A percentile compares a stretch with the other conserved stretches of the same genome.
Conservation (phyloP, 1,284 basidiomycete genomes). For the Trametes hirsuta region DNA sequence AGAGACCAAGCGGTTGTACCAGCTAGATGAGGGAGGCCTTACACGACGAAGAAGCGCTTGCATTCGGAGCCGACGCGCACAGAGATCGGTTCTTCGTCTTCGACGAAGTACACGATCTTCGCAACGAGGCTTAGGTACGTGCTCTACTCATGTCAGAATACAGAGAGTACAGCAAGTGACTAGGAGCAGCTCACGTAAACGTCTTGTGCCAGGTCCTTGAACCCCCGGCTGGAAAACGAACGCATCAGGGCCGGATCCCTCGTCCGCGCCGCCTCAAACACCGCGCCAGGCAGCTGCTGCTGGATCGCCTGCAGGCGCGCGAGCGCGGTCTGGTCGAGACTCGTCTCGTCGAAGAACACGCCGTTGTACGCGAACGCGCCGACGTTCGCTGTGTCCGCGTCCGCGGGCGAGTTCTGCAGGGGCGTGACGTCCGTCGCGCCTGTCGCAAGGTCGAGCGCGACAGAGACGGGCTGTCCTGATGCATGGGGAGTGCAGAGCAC, state of each 20-base stretch:
- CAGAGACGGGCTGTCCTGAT: constrained; percentile 42
- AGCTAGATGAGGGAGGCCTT: constrained; percentile 11
- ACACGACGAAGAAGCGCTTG: constrained; percentile 52
- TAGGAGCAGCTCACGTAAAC: constrained; percentile 48
- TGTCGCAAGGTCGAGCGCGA: constrained; percentile 28
- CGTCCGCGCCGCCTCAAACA: constrained; percentile 48
- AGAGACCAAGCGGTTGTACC: not conserved
- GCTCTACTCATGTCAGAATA: constrained; percentile 32
- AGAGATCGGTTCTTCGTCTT: constrained; percentile 36
- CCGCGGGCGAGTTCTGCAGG: constrained; percentile 38
- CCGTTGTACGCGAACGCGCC: constrained; percentile 53
- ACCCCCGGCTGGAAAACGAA: constrained; percentile 43
- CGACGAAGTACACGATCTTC: constrained; percentile 51
- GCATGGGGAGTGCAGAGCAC: constrained; percentile 50
- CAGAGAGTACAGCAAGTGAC: not conserved
- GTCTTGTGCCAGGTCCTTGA: constrained; percentile 40
- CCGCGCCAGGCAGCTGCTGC: constrained; percentile 52
- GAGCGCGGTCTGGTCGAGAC: constrained; percentile 39
- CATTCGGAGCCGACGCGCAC: constrained; percentile 46
- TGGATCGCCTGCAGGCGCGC: constrained; percentile 45
- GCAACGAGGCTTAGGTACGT: constrained; percentile 56
- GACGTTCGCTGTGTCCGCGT: constrained; percentile 37
- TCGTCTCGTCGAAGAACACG: constrained; percentile 43
- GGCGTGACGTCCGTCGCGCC: constrained; percentile 36
- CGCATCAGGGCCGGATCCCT: constrained; percentile 41